Base-by-base conservation (phyloP, 75 land plant genomes). In the Cryptomeria japonica region DNA sequence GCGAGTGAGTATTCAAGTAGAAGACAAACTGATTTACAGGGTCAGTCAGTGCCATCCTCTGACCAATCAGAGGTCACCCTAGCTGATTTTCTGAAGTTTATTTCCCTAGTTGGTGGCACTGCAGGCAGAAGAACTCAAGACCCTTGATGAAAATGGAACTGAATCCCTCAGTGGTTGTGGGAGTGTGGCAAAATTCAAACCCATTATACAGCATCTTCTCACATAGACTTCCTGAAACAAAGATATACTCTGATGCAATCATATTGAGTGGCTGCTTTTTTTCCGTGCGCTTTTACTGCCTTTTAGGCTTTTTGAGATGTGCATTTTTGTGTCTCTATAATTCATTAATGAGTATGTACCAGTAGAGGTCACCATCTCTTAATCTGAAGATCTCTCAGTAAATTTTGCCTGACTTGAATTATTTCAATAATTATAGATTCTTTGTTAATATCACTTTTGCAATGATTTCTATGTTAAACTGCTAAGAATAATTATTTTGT, bases 1-100 rank as follows among this genome's bases (percentile, higher is more conserved):
- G 90, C 91, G 16, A 84, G 37, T 77, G 91, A 90, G 73, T 90
- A 90, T 56, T 85, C 86, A 85, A 85, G 38, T 37, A 85, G 68
- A 37, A 85, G 64, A 56, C 86, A 85, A 37, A 5, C 64, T 53
- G 86, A 56, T 28, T 53, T 36, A 56, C 64, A 53, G 42, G 11
- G 34, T 46, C 51, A 64, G 58, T 85, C 86, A 53, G 86, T 41
- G 37, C 13, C 68, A 16, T 53, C 86, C 11, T 55, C 25, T 56
- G 86, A 85, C 15, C 38, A 85, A 49, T 34, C 86, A 56, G 86
- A 85, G 2, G 86, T 37, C 37, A 85, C 25, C 11, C 13, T 85
- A 34, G 31, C 86, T 22, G 86, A 85, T 85, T 55, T 85, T 37
- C 68, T 85, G 16, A 85, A 55, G 68, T 56, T 85, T 19, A 85